These are phyloP conservation scores for Phascolomyces articulosus DNA, from an alignment of 371 early-diverging fungal species.

Conservation along the genomic window DNA sequence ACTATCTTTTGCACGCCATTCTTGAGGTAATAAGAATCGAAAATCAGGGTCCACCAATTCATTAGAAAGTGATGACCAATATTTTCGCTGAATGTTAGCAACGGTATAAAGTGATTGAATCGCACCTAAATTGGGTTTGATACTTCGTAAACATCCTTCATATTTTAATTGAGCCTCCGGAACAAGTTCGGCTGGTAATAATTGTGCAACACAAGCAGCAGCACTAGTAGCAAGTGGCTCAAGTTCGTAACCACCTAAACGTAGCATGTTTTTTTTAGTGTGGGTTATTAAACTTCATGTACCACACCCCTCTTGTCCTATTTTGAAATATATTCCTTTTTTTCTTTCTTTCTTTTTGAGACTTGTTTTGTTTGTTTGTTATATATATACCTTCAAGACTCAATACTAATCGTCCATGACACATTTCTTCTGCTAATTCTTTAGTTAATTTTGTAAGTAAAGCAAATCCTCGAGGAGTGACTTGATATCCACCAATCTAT, in stretches of 20 bases:
- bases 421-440: slow-evolving; percentile 55
- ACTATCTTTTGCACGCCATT: slow-evolving; percentile 61
- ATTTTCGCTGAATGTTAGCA: slow-evolving; percentile 44
- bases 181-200: slow-evolving; percentile 29
- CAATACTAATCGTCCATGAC: slow-evolving; percentile 57
- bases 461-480: slow-evolving; percentile 61
- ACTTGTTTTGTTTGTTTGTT: too few relatives aligned
- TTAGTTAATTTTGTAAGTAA: slow-evolving; percentile 59
- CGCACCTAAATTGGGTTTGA: slow-evolving; percentile 60
- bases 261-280: too few relatives aligned
- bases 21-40: slow-evolving; percentile 54
- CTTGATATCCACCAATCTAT: slow-evolving; percentile 64
- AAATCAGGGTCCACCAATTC: slow-evolving; percentile 43
- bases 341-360: not conserved
- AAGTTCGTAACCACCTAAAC: slow-evolving; percentile 40
- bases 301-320: too few relatives aligned
- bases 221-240: slow-evolving; percentile 48
- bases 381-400: slow-evolving; percentile 59
- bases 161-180: slow-evolving; percentile 26
- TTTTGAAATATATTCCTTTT: not conserved
- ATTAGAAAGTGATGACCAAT: slow-evolving; percentile 58
- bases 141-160: slow-evolving; percentile 47
- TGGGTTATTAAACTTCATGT: too few relatives aligned
- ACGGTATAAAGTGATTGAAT: slow-evolving; percentile 50
- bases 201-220: slow-evolving; percentile 45